Evolutionary conservation across 345 rosid genomes (phyloP).

Genomic region (Eutrema heterophyllum): DNA sequence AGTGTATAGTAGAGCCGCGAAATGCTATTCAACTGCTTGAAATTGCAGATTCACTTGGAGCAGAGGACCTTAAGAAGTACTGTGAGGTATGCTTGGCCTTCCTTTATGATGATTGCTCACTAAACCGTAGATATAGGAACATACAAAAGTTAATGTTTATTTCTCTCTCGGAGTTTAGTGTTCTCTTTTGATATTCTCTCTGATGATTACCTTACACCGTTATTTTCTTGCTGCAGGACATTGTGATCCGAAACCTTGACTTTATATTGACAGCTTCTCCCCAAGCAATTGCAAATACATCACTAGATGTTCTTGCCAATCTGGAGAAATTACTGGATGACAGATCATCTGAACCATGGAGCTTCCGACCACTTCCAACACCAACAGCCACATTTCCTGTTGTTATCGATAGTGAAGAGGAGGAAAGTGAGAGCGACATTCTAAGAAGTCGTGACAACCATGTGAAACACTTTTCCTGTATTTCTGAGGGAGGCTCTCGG

Average conservation of each 20-base stretch:
- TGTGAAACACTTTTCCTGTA: constrained; percentile 19
- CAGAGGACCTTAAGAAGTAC: constrained; percentile 73
- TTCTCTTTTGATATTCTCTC: background rate
- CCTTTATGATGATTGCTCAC: background rate
- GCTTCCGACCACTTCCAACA: constrained; percentile 78
- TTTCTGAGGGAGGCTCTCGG: constrained; percentile 32
- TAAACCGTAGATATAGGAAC: background rate
- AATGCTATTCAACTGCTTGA: constrained; percentile 87
- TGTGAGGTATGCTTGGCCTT: constrained; percentile 62
- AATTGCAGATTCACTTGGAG: constrained; percentile 92
- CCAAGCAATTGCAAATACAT: constrained; percentile 61
- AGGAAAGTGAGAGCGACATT: constrained; percentile 56
- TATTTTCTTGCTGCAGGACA: constrained; percentile 54
- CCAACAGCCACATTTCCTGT: constrained; percentile 84
- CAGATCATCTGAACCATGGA: constrained; percentile 89
- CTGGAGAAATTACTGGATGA: constrained; percentile 75
- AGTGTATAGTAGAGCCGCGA: constrained; percentile 83
- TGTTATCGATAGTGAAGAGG: constrained; percentile 75
- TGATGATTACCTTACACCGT: constrained; percentile 6
- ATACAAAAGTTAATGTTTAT: background rate
- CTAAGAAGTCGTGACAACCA: constrained; percentile 59
- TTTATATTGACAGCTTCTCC: constrained; percentile 65
- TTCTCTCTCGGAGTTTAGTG: background rate
- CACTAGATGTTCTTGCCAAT: constrained; percentile 66
- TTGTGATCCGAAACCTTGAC: constrained; percentile 82